Evolutionary conservation across 2,329 filamentous ascomycete genomes (phyloP), one percentile per base, ranked within the genome.

Genomic region (Nothophoma quercina): DNA sequence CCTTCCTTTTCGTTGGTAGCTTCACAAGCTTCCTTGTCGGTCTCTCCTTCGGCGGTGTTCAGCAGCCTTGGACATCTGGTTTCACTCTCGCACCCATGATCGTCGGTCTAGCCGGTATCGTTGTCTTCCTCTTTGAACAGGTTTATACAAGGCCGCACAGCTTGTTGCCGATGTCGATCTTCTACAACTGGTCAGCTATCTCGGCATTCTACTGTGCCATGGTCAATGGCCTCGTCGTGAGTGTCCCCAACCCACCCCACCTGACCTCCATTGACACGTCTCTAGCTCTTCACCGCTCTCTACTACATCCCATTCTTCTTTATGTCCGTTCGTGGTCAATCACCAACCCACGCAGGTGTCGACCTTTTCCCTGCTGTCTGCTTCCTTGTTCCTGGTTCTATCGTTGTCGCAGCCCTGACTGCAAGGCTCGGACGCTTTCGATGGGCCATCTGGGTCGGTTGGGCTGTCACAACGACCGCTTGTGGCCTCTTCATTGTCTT

Each of bases 271-370:
- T 23, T 50, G 16, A 40, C 38, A 26, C 25, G 40, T 40, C 13
- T n/a, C 23, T 44, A 79, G 77, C 58, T 80, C 15, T 76, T 76
- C 36, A 69, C 69, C 7, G 72, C 72, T 19, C 54, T 80, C 4
- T 78, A 80, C 58, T 78, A 78, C 51, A 62, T 76, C 38, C 67
- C 75, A 0, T 63, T 80, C 39, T 80, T 77, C 53, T 71, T 75
- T 35, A 69, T 74, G 51, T 65, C 73, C 5, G 68, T 75, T 22
- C 68, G 73, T 46, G 66, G 62, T 29, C 60, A 69, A 22, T 67
- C 72, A 1, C 56, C 74, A 1, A 69, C 69, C 2, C 52, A 65
- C 4, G 71, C 75, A 13, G 78, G 77, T 12, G 51, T 78, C 41
- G 65, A 73, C n/a, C 46, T 79, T 5, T 57, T 78, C 5, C 71